phyloP scores from a whole-genome alignment of 202 grass and related monocot species.

The Musa balbisiana region DNA sequence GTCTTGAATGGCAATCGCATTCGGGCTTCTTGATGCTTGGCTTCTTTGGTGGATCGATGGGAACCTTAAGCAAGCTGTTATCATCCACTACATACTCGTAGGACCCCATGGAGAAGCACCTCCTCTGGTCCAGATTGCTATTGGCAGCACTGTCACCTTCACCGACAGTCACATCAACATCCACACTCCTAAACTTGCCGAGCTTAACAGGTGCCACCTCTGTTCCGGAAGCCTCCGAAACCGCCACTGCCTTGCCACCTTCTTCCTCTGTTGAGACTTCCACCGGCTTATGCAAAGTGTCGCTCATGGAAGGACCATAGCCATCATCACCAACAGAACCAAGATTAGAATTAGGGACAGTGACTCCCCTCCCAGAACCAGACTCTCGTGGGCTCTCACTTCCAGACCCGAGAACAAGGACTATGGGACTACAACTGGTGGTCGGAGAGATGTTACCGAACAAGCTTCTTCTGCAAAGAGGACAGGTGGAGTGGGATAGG shows the following conservation, averaged over 20 bases:
- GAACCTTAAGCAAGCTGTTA: conserved; percentile 39
- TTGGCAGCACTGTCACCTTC: conserved; percentile 32
- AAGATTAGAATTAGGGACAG: neutral
- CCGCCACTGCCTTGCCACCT: neutral
- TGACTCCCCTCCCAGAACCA: conserved; percentile 27
- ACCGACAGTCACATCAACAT: conserved; percentile 38
- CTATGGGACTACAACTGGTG: conserved; percentile 37
- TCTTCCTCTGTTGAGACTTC: neutral
- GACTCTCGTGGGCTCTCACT: conserved; percentile 51
- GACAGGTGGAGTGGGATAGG: conserved; percentile 89
- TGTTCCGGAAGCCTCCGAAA: neutral
- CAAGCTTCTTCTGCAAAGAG: conserved; percentile 67
- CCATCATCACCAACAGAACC: neutral
- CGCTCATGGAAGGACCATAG: neutral
- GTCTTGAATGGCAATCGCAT: conserved; percentile 48
- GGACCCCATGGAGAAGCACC: conserved; percentile 95
- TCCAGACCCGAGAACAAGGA: conserved; percentile 66
- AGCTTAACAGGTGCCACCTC: conserved; percentile 54
- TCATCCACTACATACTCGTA: conserved; percentile 97
- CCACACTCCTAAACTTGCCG: conserved; percentile 63
- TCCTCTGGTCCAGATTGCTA: conserved; percentile 36
- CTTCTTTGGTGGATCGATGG: conserved; percentile 73
- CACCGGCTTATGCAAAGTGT: neutral
- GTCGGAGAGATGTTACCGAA: conserved; percentile 50
- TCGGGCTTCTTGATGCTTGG: conserved; percentile 31